Conservation (phyloP, 208 protist species). For the Tritrichomonas musculus region DNA sequence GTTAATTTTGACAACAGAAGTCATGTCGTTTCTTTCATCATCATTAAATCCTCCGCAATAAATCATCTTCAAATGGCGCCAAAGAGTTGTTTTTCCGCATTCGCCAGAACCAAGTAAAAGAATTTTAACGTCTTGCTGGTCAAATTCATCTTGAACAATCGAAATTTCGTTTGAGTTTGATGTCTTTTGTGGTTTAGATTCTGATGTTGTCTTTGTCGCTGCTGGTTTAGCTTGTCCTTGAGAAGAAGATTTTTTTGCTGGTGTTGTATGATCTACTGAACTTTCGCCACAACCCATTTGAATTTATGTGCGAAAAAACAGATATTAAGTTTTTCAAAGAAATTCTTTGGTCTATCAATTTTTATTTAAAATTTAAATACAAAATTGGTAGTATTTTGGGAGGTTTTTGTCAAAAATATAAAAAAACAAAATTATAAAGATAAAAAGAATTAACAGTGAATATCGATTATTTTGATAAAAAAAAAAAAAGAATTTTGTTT, state of each 20-base stretch:
- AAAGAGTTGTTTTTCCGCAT: conserved; percentile 38
- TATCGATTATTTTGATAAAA: too few species aligned
- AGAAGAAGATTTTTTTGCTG: neutral
- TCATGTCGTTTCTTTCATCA: conserved; percentile 4
- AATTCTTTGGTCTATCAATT: too few species aligned
- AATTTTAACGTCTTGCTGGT: neutral
- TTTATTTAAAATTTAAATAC: too few species aligned
- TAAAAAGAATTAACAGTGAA: too few species aligned
- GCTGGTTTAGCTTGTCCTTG: neutral
- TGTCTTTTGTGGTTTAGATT: neutral
- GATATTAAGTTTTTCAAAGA: too few species aligned
- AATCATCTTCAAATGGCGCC: conserved; percentile 25
- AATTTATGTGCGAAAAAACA: neutral
- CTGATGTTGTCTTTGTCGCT: too few species aligned
- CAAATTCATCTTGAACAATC: neutral
- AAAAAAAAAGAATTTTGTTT: too few species aligned
- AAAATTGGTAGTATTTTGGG: too few species aligned
- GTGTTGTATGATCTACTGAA: neutral
- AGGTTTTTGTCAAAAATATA: too few species aligned
- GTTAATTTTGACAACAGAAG: neutral
- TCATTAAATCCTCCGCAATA: conserved; percentile 33
- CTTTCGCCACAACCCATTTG: neutral
- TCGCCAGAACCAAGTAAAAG: conserved; percentile 8
- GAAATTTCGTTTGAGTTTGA: neutral
- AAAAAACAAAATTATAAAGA: too few species aligned